Percentiles rank a stretch among this genome's conserved stretches.
Conservation (phyloP, 345 rosid species). For the Euclidium syriacum region DNA sequence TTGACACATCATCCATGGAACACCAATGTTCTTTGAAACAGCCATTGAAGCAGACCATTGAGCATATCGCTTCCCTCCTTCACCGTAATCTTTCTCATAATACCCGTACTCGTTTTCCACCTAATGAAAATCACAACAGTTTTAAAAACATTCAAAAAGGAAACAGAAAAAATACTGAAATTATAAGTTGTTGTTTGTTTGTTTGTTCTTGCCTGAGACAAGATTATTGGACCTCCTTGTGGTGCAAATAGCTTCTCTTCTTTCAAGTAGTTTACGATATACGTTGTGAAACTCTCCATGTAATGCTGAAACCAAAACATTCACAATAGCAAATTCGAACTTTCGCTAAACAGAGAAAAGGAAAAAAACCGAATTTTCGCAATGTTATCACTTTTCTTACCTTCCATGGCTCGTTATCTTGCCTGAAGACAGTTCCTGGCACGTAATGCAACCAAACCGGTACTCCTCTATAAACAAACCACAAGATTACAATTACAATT, state of each 20-base stretch:
- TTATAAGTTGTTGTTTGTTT: not conserved
- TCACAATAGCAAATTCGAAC: conserved; percentile 14
- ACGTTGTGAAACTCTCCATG: conserved; percentile 77
- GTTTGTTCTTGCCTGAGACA: conserved; percentile 92
- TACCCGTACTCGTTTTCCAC: conserved; percentile 88
- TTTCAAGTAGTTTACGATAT: conserved; percentile 75
- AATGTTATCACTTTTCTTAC: conserved; percentile 25
- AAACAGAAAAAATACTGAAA: not conserved
- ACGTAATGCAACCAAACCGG: conserved; percentile 94
- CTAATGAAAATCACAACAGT: conserved; percentile 35
- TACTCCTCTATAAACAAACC: conserved; percentile 54
- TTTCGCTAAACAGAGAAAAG: not conserved
- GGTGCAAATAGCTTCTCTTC: conserved; percentile 86
- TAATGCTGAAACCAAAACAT: conserved; percentile 43
- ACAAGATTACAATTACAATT: not conserved
- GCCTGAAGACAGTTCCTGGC: conserved; percentile 79
- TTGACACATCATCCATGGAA: conserved; percentile 97
- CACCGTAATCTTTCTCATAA: conserved; percentile 57
- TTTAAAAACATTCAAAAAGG: not conserved
- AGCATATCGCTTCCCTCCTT: conserved; percentile 71
- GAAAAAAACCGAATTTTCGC: not conserved
- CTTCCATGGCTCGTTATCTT: conserved; percentile 80
- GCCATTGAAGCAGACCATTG: conserved; percentile 92
- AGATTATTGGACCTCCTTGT: conserved; percentile 95
- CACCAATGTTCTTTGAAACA: conserved; percentile 74